A percentile compares a stretch with the other conserved stretches of the same genome.
Conservation (phyloP, 768 basidiomycete genomes). For the Boletus subcaerulescens region DNA sequence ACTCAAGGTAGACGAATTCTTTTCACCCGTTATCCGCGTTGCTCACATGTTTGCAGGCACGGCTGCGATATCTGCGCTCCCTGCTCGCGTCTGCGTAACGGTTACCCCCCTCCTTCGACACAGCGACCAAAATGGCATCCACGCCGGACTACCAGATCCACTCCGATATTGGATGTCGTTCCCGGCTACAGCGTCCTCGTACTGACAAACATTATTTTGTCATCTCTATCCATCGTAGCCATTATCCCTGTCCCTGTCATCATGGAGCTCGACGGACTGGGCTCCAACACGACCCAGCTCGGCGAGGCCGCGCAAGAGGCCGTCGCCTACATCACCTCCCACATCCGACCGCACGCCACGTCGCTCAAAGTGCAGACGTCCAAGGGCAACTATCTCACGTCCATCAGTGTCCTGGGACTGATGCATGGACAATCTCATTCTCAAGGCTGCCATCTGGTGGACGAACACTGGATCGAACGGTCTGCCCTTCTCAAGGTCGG, state of each 20-base stretch:
- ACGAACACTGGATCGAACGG: constrained; percentile 91
- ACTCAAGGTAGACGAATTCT: constrained; percentile 56
- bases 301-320: no score
- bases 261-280: constrained; percentile 95
- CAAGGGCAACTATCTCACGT: constrained; percentile 85
- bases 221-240: constrained; percentile 69
- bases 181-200: constrained; percentile 72
- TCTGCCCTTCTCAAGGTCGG: constrained; percentile 33
- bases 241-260: constrained; percentile 92
- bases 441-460: constrained; percentile 91
- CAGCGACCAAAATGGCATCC: constrained; percentile 19
- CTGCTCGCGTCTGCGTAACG: no score
- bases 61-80: no score
- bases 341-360: no score
- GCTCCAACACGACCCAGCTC: constrained; percentile 60
- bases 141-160: constrained; percentile 21
- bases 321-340: no score
- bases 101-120: no score
- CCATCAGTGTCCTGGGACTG: constrained; percentile 60
- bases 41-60: no score
- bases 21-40: no score
- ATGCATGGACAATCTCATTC: constrained; percentile 35
- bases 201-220: constrained; percentile 92
- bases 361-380: constrained; percentile 94
- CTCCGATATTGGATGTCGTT: constrained; percentile 51